These are phyloP conservation scores for Irpex rosettiformis DNA, from an alignment of 1,284 basidiomycete genomes.

Conservation along the genomic window DNA sequence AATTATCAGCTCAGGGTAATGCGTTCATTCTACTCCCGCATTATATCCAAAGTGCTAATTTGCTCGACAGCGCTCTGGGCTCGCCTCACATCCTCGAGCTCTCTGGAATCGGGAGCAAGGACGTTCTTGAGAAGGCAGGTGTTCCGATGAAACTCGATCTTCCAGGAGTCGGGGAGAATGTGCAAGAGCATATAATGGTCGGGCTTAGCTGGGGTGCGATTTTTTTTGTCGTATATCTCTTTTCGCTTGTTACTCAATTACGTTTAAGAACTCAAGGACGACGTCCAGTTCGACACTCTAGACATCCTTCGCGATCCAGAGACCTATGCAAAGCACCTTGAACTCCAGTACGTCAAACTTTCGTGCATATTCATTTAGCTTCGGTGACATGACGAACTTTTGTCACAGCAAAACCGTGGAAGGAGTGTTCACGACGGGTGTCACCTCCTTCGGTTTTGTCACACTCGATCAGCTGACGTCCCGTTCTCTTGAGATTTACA, in stretches of 20 bases:
- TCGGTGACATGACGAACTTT: too few species aligned
- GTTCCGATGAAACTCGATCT: constrained; percentile 34
- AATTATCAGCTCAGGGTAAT: constrained; percentile 34
- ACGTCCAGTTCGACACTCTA: constrained; percentile 22
- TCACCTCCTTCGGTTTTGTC: constrained; percentile 20
- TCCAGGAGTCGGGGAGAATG: constrained; percentile 43
- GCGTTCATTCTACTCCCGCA: background rate
- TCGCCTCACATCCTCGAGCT: constrained; percentile 43
- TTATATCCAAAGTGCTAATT: background rate
- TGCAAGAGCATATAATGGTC: constrained; percentile 38
- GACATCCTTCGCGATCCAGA: constrained; percentile 27
- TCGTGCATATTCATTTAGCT: too few species aligned
- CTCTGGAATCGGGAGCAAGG: constrained; percentile 39
- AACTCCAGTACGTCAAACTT: constrained; percentile 23
- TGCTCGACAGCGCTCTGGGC: constrained; percentile 26
- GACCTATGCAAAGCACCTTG: constrained; percentile 20
- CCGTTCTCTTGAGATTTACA: constrained; percentile 16
- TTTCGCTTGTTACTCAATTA: background rate
- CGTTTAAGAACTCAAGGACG: constrained; percentile 22
- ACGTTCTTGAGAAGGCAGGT: constrained; percentile 33
- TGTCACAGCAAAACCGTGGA: constrained; percentile 16
- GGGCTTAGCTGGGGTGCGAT: constrained; percentile 22
- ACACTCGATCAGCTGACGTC: constrained; percentile 19
- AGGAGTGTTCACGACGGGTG: constrained; percentile 23
- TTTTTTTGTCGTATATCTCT: background rate